Evolutionary conservation across 192 early-diverging fungal species (phyloP), one percentile per base, ranked within the genome.

Genomic region (Irineochytrium annulatum): DNA sequence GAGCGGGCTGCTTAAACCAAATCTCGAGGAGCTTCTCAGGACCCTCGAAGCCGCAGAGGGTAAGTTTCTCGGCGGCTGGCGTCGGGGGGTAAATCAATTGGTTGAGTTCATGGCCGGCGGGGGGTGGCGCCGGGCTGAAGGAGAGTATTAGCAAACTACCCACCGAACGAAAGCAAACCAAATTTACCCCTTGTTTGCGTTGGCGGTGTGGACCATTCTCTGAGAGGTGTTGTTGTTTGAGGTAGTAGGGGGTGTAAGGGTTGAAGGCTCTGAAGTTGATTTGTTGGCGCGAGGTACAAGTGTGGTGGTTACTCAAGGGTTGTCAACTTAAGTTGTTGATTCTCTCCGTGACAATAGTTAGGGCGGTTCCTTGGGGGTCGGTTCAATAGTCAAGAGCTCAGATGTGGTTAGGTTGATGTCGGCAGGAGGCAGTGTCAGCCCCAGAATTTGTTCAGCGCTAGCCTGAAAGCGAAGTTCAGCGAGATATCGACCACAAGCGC

Each of bases 21-120:
- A 98, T 86, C 69, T 98, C 96, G 62, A 98, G 74, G 31, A 98
- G 83, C 75, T 98, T 98, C 73, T 98, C 96, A 63, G 96, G 93
- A 33, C 96, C 96, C 73, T 98, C 96, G 72, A 98, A 98, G 3
- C 82, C 82, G 52, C 63, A 78, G 43, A 77, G 70, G 13, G 80
- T 77, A 26, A 71, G 49, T 26, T 74, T 59, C 19, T 54, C 43
- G 27, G 48, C 43, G 30, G 73, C 11, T 11, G 52, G 62, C 13
- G 6, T 17, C 8, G 34, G 22, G 43, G 54, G 20, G 30, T 56
- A 43, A 31, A 35, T n/a, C n/a, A n/a, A n/a, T n/a, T n/a, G n/a
- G n/a, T n/a, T 16, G 27, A 34, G 62, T 32, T 55, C 52, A 28
- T 60, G 59, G 43, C 14, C 56, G 62, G 55, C 46, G 1, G 62